Percentiles rank a stretch among this genome's conserved stretches.
phyloP scores from a whole-genome alignment of 257 asterid species.

The Solanum lycopersicoides region DNA sequence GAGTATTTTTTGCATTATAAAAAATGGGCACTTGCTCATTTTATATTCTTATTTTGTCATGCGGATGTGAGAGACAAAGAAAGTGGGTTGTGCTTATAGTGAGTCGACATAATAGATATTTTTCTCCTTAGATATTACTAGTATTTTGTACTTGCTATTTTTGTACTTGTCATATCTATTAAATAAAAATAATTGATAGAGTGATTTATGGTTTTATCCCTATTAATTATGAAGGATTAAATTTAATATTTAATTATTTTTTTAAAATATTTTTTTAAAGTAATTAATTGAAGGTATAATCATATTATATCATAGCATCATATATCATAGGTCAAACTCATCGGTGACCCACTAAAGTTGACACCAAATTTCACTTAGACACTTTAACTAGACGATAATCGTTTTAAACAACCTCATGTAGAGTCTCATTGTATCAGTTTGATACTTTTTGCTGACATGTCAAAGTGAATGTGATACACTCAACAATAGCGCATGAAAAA shows the following conservation, averaged over 20 bases:
- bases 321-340: neutral
- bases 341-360: neutral
- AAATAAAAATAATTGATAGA: too few species aligned
- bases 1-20: slow-evolving; percentile 16
- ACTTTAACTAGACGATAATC: neutral
- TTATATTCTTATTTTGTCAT: neutral
- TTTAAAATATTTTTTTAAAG: too few species aligned
- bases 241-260: too few species aligned
- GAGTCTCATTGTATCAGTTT: neutral
- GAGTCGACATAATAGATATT: neutral
- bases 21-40: slow-evolving; percentile 26
- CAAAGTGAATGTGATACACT: neutral
- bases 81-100: neutral
- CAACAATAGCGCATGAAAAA: neutral
- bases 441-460: neutral
- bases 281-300: too few species aligned
- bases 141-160: too few species aligned
- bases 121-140: neutral
- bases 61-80: neutral
- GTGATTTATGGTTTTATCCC: too few species aligned
- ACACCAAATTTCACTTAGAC: neutral
- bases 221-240: too few species aligned
- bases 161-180: too few species aligned
- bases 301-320: too few species aligned
- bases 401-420: neutral